Percentiles rank a stretch among this genome's conserved stretches.
phyloP scores from a whole-genome alignment of 129 eudicot genomes.

The Logfia minima region DNA sequence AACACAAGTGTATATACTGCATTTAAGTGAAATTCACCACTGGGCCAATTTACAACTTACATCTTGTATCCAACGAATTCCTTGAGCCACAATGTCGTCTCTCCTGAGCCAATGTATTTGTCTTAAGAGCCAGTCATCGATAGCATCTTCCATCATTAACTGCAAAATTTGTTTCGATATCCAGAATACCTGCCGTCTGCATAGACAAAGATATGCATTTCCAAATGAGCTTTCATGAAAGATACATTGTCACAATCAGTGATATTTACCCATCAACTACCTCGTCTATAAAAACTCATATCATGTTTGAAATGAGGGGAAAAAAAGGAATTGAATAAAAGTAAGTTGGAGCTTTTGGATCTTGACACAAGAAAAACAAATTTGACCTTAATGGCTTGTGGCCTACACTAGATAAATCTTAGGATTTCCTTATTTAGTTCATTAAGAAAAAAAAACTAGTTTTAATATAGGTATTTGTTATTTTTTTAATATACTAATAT shows the following conservation, averaged over 20 bases:
- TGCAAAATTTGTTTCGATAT: conserved; percentile 97
- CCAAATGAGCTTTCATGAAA: neutral
- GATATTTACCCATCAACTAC: neutral
- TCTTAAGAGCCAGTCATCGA: conserved; percentile 95
- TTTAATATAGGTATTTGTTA: too few relatives aligned
- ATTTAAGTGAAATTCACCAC: neutral
- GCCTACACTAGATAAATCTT: neutral
- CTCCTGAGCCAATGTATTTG: conserved; percentile 93
- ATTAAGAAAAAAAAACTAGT: too few relatives aligned
- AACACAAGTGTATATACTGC: neutral
- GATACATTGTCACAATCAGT: neutral
- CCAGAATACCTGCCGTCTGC: conserved; percentile 97
- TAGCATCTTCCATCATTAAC: conserved; percentile 98
- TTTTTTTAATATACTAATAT: neutral
- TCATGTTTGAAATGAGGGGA: neutral
- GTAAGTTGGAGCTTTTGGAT: neutral
- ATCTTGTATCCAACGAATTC: conserved; percentile 92
- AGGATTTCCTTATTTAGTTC: neutral
- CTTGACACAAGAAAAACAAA: neutral
- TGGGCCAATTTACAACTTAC: conserved; percentile 38
- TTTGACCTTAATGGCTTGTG: neutral
- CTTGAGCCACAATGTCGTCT: conserved; percentile 78
- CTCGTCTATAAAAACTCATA: neutral
- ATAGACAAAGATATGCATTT: conserved; percentile 1
- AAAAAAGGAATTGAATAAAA: too few relatives aligned